Conservation (phyloP, 2,329 filamentous ascomycete genomes). For the Talaromyces sp. region DNA sequence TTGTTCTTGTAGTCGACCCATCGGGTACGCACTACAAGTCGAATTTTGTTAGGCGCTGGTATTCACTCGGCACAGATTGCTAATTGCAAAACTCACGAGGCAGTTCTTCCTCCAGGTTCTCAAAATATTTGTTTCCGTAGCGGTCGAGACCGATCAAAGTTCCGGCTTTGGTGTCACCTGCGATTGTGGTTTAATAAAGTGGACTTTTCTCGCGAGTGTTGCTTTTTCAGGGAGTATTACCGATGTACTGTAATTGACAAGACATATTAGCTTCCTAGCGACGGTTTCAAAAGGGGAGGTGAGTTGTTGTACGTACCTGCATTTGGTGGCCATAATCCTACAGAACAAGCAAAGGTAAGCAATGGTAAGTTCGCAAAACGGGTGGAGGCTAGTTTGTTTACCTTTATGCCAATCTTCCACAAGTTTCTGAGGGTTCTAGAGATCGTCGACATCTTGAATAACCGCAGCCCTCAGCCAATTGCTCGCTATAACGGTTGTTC, state of each 20-base stretch:
- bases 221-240: slow-evolving; percentile 20
- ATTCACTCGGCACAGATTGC: background rate
- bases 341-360: background rate
- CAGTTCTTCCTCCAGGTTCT: slow-evolving; percentile 85
- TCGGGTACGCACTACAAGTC: slow-evolving; percentile 72
- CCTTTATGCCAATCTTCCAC: slow-evolving; percentile 83
- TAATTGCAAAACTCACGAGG: slow-evolving; percentile 57
- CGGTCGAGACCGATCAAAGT: slow-evolving; percentile 77
- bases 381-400: slow-evolving; percentile 31
- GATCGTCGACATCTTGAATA: slow-evolving; percentile 77
- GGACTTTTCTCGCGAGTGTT: background rate
- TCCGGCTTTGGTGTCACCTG: slow-evolving; percentile 95
- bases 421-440: slow-evolving; percentile 80
- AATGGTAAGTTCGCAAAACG: background rate
- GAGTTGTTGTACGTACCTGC: slow-evolving; percentile 57
- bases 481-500: slow-evolving; percentile 1
- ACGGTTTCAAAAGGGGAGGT: background rate
- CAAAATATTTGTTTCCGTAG: slow-evolving; percentile 96
- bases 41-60: slow-evolving; percentile 9
- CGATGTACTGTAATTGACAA: slow-evolving; percentile 36
- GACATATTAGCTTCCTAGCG: background rate
- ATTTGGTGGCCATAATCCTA: slow-evolving; percentile 90
- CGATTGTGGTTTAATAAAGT: slow-evolving; percentile 11
- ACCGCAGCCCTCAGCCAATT: slow-evolving; percentile 2
- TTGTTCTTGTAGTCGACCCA: slow-evolving; percentile 96